Evolutionary conservation across 2,329 filamentous ascomycete species (phyloP).

Genomic region (Calonectria hongkongensis): DNA sequence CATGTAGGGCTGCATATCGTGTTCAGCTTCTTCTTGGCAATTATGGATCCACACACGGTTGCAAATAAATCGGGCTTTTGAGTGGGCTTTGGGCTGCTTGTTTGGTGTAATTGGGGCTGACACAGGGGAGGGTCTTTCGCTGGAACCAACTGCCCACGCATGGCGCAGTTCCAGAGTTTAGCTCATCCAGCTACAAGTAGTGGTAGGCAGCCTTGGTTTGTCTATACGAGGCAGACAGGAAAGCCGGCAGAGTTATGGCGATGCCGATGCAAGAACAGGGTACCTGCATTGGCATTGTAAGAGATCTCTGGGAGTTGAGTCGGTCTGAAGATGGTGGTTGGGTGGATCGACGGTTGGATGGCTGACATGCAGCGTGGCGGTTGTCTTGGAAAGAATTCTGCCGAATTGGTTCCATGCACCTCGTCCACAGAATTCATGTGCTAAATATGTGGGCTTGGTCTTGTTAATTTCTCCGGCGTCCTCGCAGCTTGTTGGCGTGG

Average conservation of each 20-base stretch:
- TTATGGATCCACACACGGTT: not conserved
- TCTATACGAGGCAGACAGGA: not conserved
- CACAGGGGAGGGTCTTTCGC: no score
- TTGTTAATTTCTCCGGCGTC: not conserved
- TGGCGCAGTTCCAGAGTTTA: no score
- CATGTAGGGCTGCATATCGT: not conserved
- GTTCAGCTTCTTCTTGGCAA: not conserved
- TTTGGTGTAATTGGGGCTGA: no score
- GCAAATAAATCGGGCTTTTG: no score
- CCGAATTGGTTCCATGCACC: not conserved
- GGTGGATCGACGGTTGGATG: not conserved
- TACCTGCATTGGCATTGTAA: not conserved
- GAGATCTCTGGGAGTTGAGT: not conserved
- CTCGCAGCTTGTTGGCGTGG: no score
- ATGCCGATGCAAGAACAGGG: not conserved
- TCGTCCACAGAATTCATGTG: not conserved
- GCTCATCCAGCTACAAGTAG: no score
- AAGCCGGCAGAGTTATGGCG: not conserved
- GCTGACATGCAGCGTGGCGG: not conserved
- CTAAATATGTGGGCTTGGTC: not conserved
- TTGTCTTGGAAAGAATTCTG: not conserved
- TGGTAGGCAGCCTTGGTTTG: not conserved
- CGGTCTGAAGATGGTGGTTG: not conserved
- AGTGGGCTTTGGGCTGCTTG: no score
- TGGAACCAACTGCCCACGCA: no score